Conservation (phyloP, 305 asterid species). For the Fraxinus albicans region DNA sequence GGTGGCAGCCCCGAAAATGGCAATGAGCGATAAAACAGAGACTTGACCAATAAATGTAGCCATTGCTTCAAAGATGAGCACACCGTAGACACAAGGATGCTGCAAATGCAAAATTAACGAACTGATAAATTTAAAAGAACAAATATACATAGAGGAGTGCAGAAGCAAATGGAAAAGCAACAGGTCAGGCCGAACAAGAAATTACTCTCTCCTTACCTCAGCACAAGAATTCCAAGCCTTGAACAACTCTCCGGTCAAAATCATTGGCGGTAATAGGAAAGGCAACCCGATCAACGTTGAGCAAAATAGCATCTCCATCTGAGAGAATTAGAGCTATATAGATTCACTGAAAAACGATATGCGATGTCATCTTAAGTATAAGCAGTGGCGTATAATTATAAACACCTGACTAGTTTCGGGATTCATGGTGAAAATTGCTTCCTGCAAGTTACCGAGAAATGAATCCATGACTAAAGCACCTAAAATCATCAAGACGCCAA, state of each 20-base stretch:
- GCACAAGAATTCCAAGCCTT: conserved; percentile 81
- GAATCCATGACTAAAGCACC: conserved; percentile 90
- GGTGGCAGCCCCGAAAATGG: conserved; percentile 93
- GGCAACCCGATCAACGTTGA: conserved; percentile 90
- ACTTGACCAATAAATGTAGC: conserved; percentile 90
- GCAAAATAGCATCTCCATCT: conserved; percentile 97
- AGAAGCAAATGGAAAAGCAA: background rate
- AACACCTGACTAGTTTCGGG: conserved; percentile 82
- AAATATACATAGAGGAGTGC: background rate
- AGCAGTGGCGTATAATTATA: background rate
- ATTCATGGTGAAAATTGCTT: conserved; percentile 80
- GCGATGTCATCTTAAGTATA: background rate
- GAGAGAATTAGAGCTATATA: background rate
- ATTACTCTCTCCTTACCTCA: conserved; percentile 41
- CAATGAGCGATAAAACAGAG: conserved; percentile 86
- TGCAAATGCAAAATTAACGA: conserved; percentile 33
- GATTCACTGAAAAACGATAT: background rate
- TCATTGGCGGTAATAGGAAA: conserved; percentile 75
- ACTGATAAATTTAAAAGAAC: background rate
- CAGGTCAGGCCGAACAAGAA: background rate
- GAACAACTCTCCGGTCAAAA: conserved; percentile 76
- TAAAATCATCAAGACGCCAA: conserved; percentile 75
- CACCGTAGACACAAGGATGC: conserved; percentile 90
- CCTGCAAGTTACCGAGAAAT: conserved; percentile 84
- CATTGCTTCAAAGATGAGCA: conserved; percentile 89